Conservation (phyloP, 1,284 basidiomycete species). For the Phenoliferia sp. region DNA sequence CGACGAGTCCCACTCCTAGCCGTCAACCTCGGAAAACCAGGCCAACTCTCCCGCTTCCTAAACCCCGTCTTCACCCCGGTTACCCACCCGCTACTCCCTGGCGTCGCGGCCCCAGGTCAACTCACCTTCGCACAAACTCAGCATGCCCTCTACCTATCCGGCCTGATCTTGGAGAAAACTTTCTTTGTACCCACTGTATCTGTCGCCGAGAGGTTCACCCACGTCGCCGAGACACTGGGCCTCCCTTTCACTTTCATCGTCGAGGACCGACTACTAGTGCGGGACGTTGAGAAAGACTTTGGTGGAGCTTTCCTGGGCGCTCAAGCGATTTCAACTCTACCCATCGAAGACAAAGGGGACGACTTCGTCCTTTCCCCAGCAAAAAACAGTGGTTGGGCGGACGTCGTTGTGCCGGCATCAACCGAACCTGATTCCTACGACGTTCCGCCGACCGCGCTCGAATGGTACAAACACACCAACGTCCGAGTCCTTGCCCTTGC, state of each 20-base stretch:
- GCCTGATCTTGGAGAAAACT: slow-evolving; percentile 28
- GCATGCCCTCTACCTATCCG: slow-evolving; percentile 52
- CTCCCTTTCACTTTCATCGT: slow-evolving; percentile 28
- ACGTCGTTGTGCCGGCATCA: slow-evolving; percentile 22
- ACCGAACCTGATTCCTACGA: slow-evolving; percentile 27
- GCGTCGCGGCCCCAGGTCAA: slow-evolving; percentile 86
- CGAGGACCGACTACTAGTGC: slow-evolving; percentile 16
- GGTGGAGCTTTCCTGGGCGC: slow-evolving; percentile 25
- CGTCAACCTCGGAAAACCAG: slow-evolving; percentile 68
- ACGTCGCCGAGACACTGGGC: slow-evolving; percentile 20
- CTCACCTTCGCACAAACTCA: slow-evolving; percentile 82
- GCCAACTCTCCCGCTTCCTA: slow-evolving; percentile 37
- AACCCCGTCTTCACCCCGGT: slow-evolving; percentile 68
- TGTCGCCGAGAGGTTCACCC: slow-evolving; percentile 20
- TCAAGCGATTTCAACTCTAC: background rate
- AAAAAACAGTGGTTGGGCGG: slow-evolving; percentile 8
- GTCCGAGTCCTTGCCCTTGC: slow-evolving; percentile 30
- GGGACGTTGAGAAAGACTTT: slow-evolving; percentile 14
- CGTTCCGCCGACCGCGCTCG: slow-evolving; percentile 15
- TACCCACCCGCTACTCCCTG: slow-evolving; percentile 77
- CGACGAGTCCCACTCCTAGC: slow-evolving; percentile 69
- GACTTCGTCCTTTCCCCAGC: slow-evolving; percentile 24
- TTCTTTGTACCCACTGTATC: slow-evolving; percentile 22
- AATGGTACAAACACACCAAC: slow-evolving; percentile 26
- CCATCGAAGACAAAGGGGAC: background rate